Conservation (phyloP, 176 grass and related monocot genomes). For the Pharus latifolius region DNA sequence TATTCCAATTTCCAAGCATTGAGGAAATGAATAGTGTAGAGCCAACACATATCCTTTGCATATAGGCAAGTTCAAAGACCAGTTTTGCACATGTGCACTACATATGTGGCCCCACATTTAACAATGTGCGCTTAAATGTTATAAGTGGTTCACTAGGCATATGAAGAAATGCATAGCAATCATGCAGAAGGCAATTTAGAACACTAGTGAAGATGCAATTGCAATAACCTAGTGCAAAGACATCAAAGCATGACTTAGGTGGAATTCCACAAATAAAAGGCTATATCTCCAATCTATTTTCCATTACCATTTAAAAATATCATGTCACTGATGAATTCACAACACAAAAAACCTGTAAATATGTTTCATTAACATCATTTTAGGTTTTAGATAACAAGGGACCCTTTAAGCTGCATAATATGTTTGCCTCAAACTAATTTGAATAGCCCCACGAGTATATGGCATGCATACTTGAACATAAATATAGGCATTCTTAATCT, state of each 20-base stretch:
- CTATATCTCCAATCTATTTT: not conserved
- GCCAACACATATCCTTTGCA: not conserved
- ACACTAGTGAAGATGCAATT: not conserved
- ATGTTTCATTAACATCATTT: no score
- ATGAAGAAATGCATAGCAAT: no score
- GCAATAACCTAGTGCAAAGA: not conserved
- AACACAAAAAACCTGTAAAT: no score
- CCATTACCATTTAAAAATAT: no score
- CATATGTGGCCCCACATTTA: not conserved
- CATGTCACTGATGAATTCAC: no score
- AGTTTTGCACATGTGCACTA: not conserved
- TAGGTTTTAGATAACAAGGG: no score
- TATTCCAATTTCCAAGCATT: not conserved
- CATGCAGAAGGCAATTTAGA: conserved; percentile 1
- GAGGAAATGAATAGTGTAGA: not conserved
- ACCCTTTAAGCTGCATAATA: not conserved
- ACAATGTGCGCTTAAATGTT: not conserved
- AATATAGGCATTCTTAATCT: not conserved
- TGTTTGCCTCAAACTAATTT: not conserved
- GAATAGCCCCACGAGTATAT: not conserved
- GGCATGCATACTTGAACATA: not conserved
- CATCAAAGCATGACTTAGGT: not conserved
- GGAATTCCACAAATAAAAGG: not conserved
- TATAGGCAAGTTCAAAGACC: not conserved
- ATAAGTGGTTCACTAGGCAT: no score